Conservation (phyloP, 129 eudicot species). For the Heracleum sosnowskyi region DNA sequence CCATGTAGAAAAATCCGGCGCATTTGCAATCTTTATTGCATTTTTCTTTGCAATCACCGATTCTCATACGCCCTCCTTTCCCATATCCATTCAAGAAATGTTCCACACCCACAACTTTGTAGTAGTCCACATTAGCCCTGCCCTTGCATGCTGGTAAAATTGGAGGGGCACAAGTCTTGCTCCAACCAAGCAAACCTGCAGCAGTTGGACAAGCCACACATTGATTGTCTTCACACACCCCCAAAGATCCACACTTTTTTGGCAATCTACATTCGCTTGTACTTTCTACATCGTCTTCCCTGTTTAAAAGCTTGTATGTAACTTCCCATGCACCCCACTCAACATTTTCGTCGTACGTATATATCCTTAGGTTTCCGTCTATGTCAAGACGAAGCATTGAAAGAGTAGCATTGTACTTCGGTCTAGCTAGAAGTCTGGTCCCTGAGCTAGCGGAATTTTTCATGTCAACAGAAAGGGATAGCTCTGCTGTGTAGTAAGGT, state of each 20-base stretch:
- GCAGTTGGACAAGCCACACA: constrained; percentile 47
- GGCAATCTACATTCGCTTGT: constrained; percentile 34
- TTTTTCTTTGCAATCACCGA: background rate
- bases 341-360: constrained; percentile 26
- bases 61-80: background rate
- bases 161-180: constrained; percentile 32
- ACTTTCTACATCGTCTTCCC: constrained; percentile 2
- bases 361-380: constrained; percentile 36
- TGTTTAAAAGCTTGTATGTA: constrained; percentile 20
- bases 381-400: constrained; percentile 35
- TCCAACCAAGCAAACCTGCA: constrained; percentile 41
- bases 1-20: constrained; percentile 29
- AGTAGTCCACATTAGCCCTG: constrained; percentile 20
- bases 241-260: constrained; percentile 30
- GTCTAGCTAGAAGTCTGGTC: constrained; percentile 16
- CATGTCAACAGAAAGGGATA: background rate
- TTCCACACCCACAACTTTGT: constrained; percentile 22
- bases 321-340: constrained; percentile 39
- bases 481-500: background rate
- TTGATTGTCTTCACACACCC: constrained; percentile 32
- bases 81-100: background rate
- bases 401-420: constrained; percentile 33
- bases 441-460: constrained; percentile 18
- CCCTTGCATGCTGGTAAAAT: constrained; percentile 24
- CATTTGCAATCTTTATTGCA: constrained; percentile 31